These are phyloP conservation scores for Candida neerlandica DNA, from an alignment of 1,139 yeast genomes.

Conservation along the genomic window DNA sequence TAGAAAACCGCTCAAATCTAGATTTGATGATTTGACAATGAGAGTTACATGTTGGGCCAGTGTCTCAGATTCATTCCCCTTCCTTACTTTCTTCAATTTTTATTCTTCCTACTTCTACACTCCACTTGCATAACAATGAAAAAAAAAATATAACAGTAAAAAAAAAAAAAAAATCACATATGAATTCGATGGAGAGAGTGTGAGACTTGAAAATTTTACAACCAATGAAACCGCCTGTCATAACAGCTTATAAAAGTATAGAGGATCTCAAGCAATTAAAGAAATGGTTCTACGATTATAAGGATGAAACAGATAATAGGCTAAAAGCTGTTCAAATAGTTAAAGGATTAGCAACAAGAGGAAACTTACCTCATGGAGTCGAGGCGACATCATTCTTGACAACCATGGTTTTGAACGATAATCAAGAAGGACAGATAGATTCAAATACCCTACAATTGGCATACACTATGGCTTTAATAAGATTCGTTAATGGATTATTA, in stretches of 20 bases:
- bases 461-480: constrained; percentile 75
- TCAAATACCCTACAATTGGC: constrained; percentile 46
- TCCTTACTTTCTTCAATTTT: no score
- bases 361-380: constrained; percentile 48
- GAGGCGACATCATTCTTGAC: constrained; percentile 64
- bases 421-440: constrained; percentile 20
- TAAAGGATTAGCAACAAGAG: constrained; percentile 38
- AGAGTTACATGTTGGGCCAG: no score
- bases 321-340: constrained; percentile 50
- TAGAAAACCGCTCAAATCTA: no score
- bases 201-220: not conserved
- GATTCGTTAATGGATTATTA: constrained; percentile 89
- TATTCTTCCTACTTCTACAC: not conserved
- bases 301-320: constrained; percentile 26
- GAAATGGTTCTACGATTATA: constrained; percentile 56
- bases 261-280: constrained; percentile 57
- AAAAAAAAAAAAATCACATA: not conserved
- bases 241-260: constrained; percentile 57
- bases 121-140: not conserved
- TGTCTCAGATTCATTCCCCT: no score
- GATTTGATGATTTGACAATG: no score
- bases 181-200: not conserved
- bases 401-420: constrained; percentile 47
- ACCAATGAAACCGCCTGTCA: constrained; percentile 36
- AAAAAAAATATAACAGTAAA: not conserved